Base-by-base conservation (phyloP, 441 rosid species). In the Eruca vesicaria region DNA sequence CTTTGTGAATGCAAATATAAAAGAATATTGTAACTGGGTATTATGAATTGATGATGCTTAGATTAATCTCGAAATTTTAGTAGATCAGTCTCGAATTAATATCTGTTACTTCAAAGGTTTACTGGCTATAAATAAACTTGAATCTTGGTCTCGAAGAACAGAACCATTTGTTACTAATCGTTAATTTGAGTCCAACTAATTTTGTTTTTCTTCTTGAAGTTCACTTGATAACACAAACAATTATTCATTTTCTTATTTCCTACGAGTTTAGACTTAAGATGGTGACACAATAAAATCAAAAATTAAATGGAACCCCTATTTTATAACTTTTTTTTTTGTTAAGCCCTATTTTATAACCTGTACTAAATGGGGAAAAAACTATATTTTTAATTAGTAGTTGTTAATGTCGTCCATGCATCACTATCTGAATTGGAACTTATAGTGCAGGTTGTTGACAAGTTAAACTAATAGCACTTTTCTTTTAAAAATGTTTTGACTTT, bases 401-500 rank as follows among this genome's bases (percentile, higher is more conserved):
- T 57, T 14, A 57, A 2, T 26, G 5, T 14, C 21, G 63, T 29
- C 19, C 2, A 31, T 29, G 14, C 31, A 4, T 59, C 41, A 59
- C 63, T 58, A 58, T 29, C 20, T n/a, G 21, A 0, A 15, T 15
- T 29, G 12, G 36, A 59, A 8, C 35, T n/a, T 58, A 12, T 28
- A 59, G 63, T 59, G 63, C 63, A 59, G 20, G 63, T 59, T 26
- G 63, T 16, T 59, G 63, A 29, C 63, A 60, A 57, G 15, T 5
- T 5, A 60, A 32, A 10, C 26, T 16, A 32, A n/a, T 15, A 58
- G 16, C 18, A 58, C 35, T 32, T 16, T 32, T 56, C 48, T 11
- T 19, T 11, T 3, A 33, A 75, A 50, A 41, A 29, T 12, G 60
- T 62, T 15, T 50, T 76, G 41, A 55, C 79, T 56, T 63, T 76